Evolutionary conservation across 495 filamentous ascomycete genomes (phyloP).

Genomic region (Recurvomyces mirabilis): DNA sequence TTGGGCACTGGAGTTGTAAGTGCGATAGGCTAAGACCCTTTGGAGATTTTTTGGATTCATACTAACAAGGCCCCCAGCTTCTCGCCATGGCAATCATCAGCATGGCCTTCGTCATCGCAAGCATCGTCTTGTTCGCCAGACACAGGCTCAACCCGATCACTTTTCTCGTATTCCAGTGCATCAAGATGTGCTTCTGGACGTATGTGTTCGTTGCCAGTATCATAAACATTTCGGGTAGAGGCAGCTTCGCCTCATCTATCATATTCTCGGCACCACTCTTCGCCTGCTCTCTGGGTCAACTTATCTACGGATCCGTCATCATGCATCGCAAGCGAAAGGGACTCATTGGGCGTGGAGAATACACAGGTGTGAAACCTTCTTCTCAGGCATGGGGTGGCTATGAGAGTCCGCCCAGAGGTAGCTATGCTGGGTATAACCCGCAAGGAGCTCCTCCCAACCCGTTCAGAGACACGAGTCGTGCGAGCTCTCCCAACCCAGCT

Average conservation of each 20-base stretch:
- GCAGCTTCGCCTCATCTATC: neutral
- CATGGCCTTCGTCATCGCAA: constrained; percentile 23
- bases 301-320: constrained; percentile 30
- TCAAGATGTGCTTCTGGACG: constrained; percentile 27
- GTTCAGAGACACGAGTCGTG: constrained; percentile 11
- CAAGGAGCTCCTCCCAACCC: neutral
- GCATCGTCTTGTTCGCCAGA: constrained; percentile 25
- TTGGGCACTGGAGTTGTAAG: too few species aligned
- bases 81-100: constrained; percentile 14
- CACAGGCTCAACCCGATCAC: constrained; percentile 25
- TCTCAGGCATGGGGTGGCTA: neutral
- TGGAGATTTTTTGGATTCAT: too few species aligned
- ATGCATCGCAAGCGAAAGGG: constrained; percentile 27
- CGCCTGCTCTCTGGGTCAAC: constrained; percentile 23
- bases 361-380: constrained; percentile 7
- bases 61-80: too few species aligned
- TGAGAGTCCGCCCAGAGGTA: constrained; percentile 1
- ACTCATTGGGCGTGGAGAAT: constrained; percentile 7
- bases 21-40: too few species aligned
- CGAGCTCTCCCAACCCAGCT: too few species aligned
- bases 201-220: constrained; percentile 23
- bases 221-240: neutral
- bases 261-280: constrained; percentile 4
- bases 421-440: constrained; percentile 8
- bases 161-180: constrained; percentile 25